phyloP scores from a whole-genome alignment of 2,329 filamentous ascomycete species.

The Chaetomium sp. region DNA sequence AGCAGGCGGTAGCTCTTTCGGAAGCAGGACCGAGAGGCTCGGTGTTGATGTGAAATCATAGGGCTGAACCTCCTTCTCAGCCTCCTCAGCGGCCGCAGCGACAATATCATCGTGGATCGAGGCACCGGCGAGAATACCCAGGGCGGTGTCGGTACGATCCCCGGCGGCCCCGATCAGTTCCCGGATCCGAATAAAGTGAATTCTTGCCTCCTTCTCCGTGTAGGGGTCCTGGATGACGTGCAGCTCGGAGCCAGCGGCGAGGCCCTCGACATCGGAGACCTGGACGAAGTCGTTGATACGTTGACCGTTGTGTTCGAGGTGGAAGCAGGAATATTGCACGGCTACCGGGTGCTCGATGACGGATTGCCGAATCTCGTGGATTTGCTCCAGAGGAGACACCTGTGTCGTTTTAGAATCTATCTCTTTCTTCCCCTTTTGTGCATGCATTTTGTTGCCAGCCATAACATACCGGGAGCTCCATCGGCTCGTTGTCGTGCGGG shows the following conservation, averaged over 20 bases:
- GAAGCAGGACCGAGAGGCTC: conserved; percentile 64
- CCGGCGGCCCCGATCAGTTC: conserved; percentile 91
- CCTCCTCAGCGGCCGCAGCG: conserved; percentile 36
- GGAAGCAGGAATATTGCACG: conserved; percentile 98
- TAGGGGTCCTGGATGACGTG: conserved; percentile 88
- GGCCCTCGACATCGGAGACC: conserved; percentile 77
- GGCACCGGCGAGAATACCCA: conserved; percentile 76
- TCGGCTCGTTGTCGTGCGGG: conserved; percentile 65
- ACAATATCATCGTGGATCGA: conserved; percentile 81
- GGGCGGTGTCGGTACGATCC: conserved; percentile 77
- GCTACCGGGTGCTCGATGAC: conserved; percentile 89
- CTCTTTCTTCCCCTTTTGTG: conserved; percentile 1
- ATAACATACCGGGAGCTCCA: conserved; percentile 72
- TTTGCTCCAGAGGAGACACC: conserved; percentile 90
- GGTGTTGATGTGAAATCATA: conserved; percentile 72
- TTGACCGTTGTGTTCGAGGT: conserved; percentile 82
- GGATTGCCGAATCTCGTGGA: conserved; percentile 94
- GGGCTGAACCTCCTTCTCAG: conserved; percentile 48
- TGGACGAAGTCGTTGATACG: conserved; percentile 94
- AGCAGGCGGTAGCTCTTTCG: conserved; percentile 56
- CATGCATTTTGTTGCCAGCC: background rate
- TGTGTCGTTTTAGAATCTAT: conserved; percentile 33
- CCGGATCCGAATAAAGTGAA: conserved; percentile 85
- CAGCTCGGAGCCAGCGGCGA: conserved; percentile 71
- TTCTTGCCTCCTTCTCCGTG: conserved; percentile 94